Evolutionary conservation across 805 yeast genomes (phyloP).

Genomic region (Teunomyces cretensis): DNA sequence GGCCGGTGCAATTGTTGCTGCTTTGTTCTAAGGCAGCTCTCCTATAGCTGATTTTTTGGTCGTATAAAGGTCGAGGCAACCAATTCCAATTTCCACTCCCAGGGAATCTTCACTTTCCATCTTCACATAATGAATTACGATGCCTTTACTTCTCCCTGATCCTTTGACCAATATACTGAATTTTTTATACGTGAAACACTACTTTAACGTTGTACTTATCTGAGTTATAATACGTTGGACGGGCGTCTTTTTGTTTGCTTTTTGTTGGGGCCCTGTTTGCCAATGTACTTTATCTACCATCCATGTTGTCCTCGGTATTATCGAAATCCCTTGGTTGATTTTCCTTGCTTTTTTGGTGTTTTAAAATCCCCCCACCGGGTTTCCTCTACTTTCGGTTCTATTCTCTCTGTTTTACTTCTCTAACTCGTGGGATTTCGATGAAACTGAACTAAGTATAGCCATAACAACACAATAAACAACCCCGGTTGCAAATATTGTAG

Average conservation of each 20-base stretch:
- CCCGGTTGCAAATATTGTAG: too few species aligned
- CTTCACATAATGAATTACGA: background rate
- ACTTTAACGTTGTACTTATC: background rate
- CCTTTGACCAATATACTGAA: constrained; percentile 1
- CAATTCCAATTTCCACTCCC: background rate
- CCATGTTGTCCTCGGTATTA: background rate
- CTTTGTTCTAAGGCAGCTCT: constrained; percentile 25
- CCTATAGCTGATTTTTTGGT: background rate
- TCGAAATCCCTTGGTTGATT: constrained; percentile 3
- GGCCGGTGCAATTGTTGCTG: constrained; percentile 35
- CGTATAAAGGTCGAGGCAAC: background rate
- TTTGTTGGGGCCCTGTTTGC: background rate
- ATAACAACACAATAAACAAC: too few species aligned
- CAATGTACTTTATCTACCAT: background rate
- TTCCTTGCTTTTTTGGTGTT: constrained; percentile 1
- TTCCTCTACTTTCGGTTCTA: background rate
- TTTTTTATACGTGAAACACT: background rate
- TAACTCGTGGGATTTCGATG: constrained; percentile 4
- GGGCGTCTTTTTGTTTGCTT: background rate
- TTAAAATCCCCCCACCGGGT: background rate
- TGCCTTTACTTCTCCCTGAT: background rate
- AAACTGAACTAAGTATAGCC: background rate
- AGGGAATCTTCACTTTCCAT: background rate
- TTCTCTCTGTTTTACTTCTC: background rate
- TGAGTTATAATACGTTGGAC: too few species aligned